phyloP scores from a whole-genome alignment of 2,329 filamentous ascomycete species.

The Colletotrichum sp. region DNA sequence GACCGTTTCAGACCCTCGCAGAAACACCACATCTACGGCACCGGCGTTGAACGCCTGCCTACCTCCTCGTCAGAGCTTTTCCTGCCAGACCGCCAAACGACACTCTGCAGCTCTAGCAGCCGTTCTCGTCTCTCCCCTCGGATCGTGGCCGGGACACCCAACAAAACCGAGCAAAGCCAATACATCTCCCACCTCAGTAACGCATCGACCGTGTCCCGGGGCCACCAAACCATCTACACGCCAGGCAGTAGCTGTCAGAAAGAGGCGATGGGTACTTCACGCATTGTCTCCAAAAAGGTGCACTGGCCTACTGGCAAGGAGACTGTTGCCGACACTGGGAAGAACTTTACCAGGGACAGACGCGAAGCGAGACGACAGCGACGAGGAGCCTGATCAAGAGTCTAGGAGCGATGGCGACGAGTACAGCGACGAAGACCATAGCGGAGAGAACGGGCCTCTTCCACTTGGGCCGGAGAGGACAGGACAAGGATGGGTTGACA shows the following conservation, averaged over 20 bases:
- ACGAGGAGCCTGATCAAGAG: neutral
- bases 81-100: rapidly evolving
- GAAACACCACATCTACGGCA: neutral
- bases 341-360: neutral
- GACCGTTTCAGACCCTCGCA: neutral
- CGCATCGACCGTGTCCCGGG: neutral
- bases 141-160: neutral
- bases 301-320: rapidly evolving
- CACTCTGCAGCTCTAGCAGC: neutral
- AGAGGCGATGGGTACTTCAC: rapidly evolving
- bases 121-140: neutral
- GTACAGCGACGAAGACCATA: neutral
- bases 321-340: neutral
- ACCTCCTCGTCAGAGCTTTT: neutral
- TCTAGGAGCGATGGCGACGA: neutral
- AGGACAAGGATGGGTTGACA: neutral
- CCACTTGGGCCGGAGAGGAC: neutral
- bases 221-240: neutral
- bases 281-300: neutral
- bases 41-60: neutral
- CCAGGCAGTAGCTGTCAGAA: neutral
- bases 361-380: neutral
- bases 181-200: rapidly evolving
- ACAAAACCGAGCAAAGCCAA: neutral
- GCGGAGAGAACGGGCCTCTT: neutral